Conservation (phyloP, 2,329 filamentous ascomycete genomes). For the Myriosclerotinia curreyana region DNA sequence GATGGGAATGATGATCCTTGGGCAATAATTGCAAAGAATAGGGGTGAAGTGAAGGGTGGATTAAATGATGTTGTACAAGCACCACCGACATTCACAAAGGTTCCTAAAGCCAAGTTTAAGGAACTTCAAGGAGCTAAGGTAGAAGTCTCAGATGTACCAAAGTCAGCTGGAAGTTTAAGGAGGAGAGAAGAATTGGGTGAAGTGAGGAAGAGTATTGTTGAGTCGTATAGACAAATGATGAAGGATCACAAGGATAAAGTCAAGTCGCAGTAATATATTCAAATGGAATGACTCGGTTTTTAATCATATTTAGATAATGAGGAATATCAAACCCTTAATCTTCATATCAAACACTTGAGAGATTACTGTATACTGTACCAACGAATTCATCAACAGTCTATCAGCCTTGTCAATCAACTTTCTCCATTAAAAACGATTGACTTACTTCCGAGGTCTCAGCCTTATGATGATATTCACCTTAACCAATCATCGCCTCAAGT, state of each 20-base stretch:
- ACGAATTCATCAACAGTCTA: background rate
- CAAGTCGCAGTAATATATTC: conserved; percentile 5
- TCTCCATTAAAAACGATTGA: background rate
- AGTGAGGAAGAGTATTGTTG: conserved; percentile 67
- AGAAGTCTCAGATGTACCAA: conserved; percentile 66
- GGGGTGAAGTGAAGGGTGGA: conserved; percentile 34
- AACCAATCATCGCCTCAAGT: background rate
- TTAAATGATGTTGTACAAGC: conserved; percentile 43
- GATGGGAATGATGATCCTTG: conserved; percentile 41
- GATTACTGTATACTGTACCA: too few relatives aligned
- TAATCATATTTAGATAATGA: background rate
- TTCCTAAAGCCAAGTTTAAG: conserved; percentile 39
- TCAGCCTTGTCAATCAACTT: background rate
- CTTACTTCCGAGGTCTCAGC: background rate
- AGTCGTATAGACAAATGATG: conserved; percentile 71
- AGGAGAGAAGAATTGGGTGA: conserved; percentile 70
- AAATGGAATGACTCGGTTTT: background rate
- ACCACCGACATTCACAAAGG: conserved; percentile 37
- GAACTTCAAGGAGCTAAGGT: conserved; percentile 59
- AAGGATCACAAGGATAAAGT: conserved; percentile 42
- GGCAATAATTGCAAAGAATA: conserved; percentile 35
- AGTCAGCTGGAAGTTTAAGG: conserved; percentile 66
- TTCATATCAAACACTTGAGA: too few relatives aligned
- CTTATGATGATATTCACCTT: background rate
- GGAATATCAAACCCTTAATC: background rate